phyloP scores from a whole-genome alignment of 1,284 basidiomycete species.

The Tranzscheliella williamsii region DNA sequence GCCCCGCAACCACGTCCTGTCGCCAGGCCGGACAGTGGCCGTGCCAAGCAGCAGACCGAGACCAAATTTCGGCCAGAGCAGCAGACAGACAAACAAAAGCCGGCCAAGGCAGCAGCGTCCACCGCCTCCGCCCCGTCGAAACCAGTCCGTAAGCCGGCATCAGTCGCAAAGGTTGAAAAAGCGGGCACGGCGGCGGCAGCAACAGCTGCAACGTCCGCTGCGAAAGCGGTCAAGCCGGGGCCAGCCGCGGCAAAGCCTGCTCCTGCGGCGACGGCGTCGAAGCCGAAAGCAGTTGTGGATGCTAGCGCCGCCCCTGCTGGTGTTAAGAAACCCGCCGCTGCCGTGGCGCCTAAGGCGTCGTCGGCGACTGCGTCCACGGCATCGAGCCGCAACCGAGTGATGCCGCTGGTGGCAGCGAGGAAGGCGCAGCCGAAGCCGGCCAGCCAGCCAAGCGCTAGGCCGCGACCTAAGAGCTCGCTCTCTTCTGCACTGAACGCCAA shows the following conservation, averaged over 20 bases:
- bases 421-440: constrained; percentile 17
- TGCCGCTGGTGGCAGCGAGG: constrained; percentile 9
- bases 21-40: neutral
- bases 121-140: neutral
- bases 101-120: neutral
- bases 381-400: constrained; percentile 28
- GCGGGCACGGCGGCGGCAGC: neutral
- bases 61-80: neutral
- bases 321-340: too few species aligned
- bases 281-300: too few species aligned
- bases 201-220: neutral
- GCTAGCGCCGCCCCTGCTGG: too few species aligned
- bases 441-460: neutral
- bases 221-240: neutral
- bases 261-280: too few species aligned
- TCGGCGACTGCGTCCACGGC: constrained; percentile 18
- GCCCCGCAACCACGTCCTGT: too few species aligned
- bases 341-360: too few species aligned
- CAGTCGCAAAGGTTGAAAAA: too few species aligned
- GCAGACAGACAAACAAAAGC: neutral
- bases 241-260: too few species aligned
- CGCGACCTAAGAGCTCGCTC: constrained; percentile 15
- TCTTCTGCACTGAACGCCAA: constrained; percentile 12
- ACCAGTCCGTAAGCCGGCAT: neutral
- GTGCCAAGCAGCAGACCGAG: neutral